Evolutionary conservation across 2,329 filamentous ascomycete species (phyloP), one percentile per base, ranked within the genome.

Genomic region (Mycosphaerella sp.): DNA sequence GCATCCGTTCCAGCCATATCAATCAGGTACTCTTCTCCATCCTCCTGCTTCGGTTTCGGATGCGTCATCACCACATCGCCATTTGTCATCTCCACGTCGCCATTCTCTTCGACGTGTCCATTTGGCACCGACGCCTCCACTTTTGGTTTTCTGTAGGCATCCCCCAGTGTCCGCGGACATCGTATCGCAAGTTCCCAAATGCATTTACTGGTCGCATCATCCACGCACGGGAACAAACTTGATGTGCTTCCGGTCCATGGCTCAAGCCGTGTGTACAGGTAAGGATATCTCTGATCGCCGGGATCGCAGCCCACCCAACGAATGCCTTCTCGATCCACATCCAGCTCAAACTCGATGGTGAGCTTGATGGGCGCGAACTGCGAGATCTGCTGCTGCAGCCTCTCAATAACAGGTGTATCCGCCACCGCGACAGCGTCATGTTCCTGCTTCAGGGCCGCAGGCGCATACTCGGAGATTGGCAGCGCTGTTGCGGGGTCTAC

Each of bases 221-320:
- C 93, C 49, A 97, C 79, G 69, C 93, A 97, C 0, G 93, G 93
- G 65, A 98, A 98, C 26, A 97, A 82, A 62, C 86, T 91, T 45
- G 85, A 92, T 1, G 89, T 85, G 14, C 83, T 85, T 31, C 91
- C 90, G 0, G 89, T 83, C 57, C 87, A 85, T 41, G 86, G 76
- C 2, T 85, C 87, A 66, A 92, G 90, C 40, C 85, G 85, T 0
- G 92, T 95, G 70, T 95, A 98, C 46, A 88, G 84, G 73, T 98
- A 92, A 0, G 93, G 90, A 69, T 91, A 98, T 57, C 91, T 82
- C 53, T 78, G 78, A 68, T 96, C 92, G 48, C 84, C 81, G 53
- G 85, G 83, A 43, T 89, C 84, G 38, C 93, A 80, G 3, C 93
- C 91, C 12, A 95, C 88, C 71, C 96, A 98, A 57, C 96, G 91